phyloP scores from a whole-genome alignment of 768 basidiomycete genomes.

The Daedalea quercina region DNA sequence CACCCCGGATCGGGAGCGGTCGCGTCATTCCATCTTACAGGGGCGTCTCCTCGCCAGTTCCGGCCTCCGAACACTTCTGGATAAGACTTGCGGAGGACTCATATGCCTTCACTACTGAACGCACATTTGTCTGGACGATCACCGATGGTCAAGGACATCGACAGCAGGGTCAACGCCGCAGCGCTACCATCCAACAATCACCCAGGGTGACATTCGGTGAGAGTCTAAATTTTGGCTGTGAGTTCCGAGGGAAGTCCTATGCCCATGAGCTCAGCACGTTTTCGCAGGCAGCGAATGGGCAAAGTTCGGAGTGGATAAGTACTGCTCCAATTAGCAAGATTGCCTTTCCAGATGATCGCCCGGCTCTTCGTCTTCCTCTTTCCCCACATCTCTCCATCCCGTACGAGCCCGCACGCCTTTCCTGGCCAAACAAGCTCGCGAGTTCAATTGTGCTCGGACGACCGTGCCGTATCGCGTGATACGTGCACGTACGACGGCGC shows the following conservation, averaged over 20 bases:
- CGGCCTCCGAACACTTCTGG: neutral
- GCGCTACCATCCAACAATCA: too few species aligned
- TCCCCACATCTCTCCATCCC: neutral
- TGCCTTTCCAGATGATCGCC: neutral
- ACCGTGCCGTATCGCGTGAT: neutral
- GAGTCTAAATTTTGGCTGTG: too few species aligned
- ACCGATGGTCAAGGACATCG: too few species aligned
- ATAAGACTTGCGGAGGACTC: too few species aligned
- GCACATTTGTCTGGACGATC: too few species aligned
- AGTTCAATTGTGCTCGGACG: neutral
- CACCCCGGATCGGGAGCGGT: neutral
- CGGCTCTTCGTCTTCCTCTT: neutral
- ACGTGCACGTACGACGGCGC: neutral
- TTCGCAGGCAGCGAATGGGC: neutral
- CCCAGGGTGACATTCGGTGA: too few species aligned
- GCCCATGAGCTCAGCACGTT: neutral
- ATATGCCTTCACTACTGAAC: too few species aligned
- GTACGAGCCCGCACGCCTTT: neutral
- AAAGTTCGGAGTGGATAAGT: neutral
- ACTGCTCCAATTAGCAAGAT: neutral
- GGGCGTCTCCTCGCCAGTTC: neutral
- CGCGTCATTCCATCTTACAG: neutral
- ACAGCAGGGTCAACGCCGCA: too few species aligned
- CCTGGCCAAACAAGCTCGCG: neutral
- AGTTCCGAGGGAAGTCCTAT: too few species aligned